These are phyloP conservation scores for Cicer arietinum DNA, from an alignment of 306 rosid species.

Conservation along the genomic window DNA sequence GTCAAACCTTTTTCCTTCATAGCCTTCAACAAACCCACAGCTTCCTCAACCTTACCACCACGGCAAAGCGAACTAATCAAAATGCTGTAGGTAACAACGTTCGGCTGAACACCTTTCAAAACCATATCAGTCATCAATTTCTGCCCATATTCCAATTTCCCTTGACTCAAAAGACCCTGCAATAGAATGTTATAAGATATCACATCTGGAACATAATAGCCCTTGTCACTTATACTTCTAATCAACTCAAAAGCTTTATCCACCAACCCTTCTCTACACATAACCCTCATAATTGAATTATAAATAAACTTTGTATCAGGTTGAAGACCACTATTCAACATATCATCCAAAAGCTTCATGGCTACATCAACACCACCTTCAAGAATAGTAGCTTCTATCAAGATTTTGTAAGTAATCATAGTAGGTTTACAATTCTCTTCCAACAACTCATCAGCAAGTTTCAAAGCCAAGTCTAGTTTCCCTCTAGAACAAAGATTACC, in stretches of 20 bases:
- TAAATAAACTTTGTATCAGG: constrained; percentile 74
- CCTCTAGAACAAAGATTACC: constrained; percentile 77
- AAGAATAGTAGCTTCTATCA: constrained; percentile 81
- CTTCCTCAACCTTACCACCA: constrained; percentile 68
- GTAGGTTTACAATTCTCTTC: constrained; percentile 73
- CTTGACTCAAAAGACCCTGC: constrained; percentile 62
- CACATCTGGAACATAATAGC: constrained; percentile 64
- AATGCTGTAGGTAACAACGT: constrained; percentile 69
- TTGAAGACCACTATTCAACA: constrained; percentile 68
- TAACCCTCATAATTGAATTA: constrained; percentile 72
- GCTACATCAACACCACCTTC: constrained; percentile 71
- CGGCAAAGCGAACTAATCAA: constrained; percentile 73
- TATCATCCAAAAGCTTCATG: constrained; percentile 73
- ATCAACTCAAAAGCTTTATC: constrained; percentile 73
- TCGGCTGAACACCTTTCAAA: constrained; percentile 67
- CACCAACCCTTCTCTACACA: constrained; percentile 75
- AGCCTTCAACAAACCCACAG: constrained; percentile 65
- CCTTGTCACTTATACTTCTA: constrained; percentile 53
- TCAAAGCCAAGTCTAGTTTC: constrained; percentile 59
- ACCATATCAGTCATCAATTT: constrained; percentile 64
- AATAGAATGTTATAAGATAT: constrained; percentile 69
- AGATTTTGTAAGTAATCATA: constrained; percentile 77
- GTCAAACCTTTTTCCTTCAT: constrained; percentile 79
- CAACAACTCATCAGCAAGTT: constrained; percentile 69
- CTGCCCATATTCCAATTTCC: constrained; percentile 74